phyloP scores from a whole-genome alignment of 1,284 basidiomycete genomes.

The Ustilago vetiveriae region DNA sequence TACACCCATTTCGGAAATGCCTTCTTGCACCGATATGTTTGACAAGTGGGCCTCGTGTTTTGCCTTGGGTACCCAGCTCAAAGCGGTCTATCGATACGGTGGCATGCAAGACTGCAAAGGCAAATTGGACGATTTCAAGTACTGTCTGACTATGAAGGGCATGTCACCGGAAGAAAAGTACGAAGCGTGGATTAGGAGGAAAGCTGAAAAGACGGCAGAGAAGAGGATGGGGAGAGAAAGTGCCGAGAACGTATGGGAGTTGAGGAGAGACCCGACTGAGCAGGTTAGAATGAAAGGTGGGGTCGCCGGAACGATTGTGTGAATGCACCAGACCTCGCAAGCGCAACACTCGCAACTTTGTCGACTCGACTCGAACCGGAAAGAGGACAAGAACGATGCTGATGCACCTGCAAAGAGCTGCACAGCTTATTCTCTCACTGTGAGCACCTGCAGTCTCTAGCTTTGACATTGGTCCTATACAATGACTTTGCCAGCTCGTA shows the following conservation, averaged over 20 bases:
- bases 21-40: slow-evolving; percentile 59
- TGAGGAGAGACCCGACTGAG: slow-evolving; percentile 69
- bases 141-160: slow-evolving; percentile 85
- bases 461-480: no score
- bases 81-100: slow-evolving; percentile 86
- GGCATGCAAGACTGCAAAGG: slow-evolving; percentile 78
- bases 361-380: no score
- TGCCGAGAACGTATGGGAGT: slow-evolving; percentile 93
- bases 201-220: slow-evolving; percentile 90
- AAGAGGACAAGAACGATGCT: no score
- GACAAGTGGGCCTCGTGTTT: slow-evolving; percentile 65
- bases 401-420: no score
- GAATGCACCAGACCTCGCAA: neutral
- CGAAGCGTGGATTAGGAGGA: slow-evolving; percentile 81
- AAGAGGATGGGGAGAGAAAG: slow-evolving; percentile 74
- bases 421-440: no score
- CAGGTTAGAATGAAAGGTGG: slow-evolving; percentile 1
- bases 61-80: slow-evolving; percentile 80
- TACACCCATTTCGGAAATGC: slow-evolving; percentile 51
- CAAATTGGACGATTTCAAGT: slow-evolving; percentile 93
- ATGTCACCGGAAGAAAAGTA: slow-evolving; percentile 80
- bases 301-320: slow-evolving; percentile 11
- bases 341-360: no score
- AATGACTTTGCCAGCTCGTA: no score
- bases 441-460: no score